These are phyloP conservation scores for Puccinia coronata DNA, from an alignment of 1,284 basidiomycete genomes.

Conservation along the genomic window DNA sequence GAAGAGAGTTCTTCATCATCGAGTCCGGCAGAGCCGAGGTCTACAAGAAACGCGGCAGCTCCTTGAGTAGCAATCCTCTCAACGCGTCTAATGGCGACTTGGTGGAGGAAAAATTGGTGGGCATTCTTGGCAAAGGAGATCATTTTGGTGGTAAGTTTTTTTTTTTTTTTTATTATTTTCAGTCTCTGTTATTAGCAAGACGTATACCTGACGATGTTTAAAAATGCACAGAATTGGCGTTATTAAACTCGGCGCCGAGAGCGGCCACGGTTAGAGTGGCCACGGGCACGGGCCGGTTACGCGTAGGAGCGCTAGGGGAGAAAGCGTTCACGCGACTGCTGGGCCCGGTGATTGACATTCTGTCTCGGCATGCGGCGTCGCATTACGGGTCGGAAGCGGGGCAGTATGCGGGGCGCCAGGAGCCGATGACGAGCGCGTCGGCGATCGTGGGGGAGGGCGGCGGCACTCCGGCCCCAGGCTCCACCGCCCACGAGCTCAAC, in stretches of 20 bases:
- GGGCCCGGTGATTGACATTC: conserved; percentile 82
- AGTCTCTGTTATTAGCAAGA: not conserved
- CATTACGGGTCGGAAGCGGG: conserved; percentile 53
- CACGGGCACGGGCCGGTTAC: conserved; percentile 64
- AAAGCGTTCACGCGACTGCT: conserved; percentile 91
- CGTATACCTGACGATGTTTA: not conserved
- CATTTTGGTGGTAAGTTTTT: conserved; percentile 86
- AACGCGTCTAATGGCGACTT: conserved; percentile 60
- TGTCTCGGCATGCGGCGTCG: conserved; percentile 73
- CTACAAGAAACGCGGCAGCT: conserved; percentile 66
- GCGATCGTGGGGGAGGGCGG: not conserved
- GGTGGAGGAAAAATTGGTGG: conserved; percentile 65
- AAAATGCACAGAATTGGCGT: conserved; percentile 68
- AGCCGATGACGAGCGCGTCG: not conserved
- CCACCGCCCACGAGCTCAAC: not conserved
- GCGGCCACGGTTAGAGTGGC: conserved; percentile 90
- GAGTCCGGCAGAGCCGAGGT: conserved; percentile 89
- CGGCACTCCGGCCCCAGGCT: not conserved
- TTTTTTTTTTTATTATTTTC: conserved; percentile 55
- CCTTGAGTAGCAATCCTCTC: conserved; percentile 52
- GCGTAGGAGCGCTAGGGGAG: conserved; percentile 89
- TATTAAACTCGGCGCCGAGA: conserved; percentile 80
- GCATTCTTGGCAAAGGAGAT: conserved; percentile 80
- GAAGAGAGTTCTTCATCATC: conserved; percentile 95
- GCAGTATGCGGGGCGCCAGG: not conserved